Base-by-base conservation (phyloP, 805 yeast species). In the Schizosaccharomyces lindneri region DNA sequence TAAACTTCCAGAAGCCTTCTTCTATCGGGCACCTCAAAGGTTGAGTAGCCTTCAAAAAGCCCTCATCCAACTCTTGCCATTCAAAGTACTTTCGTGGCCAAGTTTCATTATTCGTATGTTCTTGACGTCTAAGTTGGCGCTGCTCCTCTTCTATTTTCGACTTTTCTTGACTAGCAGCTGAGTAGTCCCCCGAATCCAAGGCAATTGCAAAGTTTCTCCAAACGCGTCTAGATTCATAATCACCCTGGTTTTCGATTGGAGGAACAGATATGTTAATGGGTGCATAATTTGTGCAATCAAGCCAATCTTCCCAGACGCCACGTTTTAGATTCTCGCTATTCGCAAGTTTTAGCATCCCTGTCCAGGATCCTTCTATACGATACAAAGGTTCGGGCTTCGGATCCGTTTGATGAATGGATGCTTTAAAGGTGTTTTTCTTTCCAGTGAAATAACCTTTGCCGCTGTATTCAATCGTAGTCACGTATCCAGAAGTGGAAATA, bases 391-490 rank as follows among this genome's bases (percentile, higher is more conserved):
- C 55, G 46, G 36, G 9, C 17, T 31, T 31, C 21, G 27, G 5
- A 4, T 19, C 60, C 5, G 31, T 79, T 67, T 64, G 65, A 9
- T 78, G 78, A 63, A 93, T 77, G 69, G 90, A 79, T 31, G 95
- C 95, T 73, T 89, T 93, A 75, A 84, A 87, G 17, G 88, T 73
- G 74, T 93, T 89, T 76, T 88, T 90, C 77, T 89, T 90, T 67
- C 98, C 98, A 27, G 88, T 79, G 70, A 93, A 87, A 74, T 88
- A 93, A 43, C 98, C 98, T 72, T 93, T 82, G 41, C 98, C 98
- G 48, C 85, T 77, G 73, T 79, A 93, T 67, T 86, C 95, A 63
- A 93, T 74, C 36, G 78, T 77, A 15, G 88, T 79, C 64, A 78
- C 70, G 72, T 82, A 83, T 27, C 97, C 97, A 61, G 79, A 77